Conservation (phyloP, 139 green algal genomes). For the Mesotaenium endlicherianum region DNA sequence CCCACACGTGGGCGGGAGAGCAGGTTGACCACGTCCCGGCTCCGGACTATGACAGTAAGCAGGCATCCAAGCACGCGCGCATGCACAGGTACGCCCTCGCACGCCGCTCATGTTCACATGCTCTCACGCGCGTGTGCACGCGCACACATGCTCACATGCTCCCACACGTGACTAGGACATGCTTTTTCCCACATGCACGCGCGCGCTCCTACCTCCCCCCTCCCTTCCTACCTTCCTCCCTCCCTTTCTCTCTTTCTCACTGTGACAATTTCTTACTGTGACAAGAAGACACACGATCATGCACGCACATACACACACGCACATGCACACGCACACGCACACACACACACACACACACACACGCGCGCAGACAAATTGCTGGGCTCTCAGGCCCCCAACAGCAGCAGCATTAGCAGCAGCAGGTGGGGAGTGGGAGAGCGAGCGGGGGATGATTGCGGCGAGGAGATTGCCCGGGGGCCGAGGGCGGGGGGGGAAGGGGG, state of each 20-base stretch:
- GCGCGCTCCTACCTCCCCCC: no score
- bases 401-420: not conserved
- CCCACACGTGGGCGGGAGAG: no score
- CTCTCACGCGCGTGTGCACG: no score
- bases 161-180: no score
- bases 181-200: no score
- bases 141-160: no score
- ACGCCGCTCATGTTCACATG: no score
- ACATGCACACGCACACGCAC: not conserved
- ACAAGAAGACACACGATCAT: not conserved
- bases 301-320: not conserved
- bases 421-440: not conserved
- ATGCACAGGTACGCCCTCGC: no score
- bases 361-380: not conserved
- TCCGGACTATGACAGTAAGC: no score
- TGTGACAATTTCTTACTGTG: not conserved
- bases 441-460: not conserved
- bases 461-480: not conserved
- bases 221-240: not conserved
- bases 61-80: no score
- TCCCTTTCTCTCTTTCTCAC: conserved; percentile 2
- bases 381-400: no score
- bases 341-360: not conserved
- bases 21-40: no score
- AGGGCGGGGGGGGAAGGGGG: not conserved